Evolutionary conservation across 257 asterid species (phyloP).

Genomic region (Henckelia pumila): DNA sequence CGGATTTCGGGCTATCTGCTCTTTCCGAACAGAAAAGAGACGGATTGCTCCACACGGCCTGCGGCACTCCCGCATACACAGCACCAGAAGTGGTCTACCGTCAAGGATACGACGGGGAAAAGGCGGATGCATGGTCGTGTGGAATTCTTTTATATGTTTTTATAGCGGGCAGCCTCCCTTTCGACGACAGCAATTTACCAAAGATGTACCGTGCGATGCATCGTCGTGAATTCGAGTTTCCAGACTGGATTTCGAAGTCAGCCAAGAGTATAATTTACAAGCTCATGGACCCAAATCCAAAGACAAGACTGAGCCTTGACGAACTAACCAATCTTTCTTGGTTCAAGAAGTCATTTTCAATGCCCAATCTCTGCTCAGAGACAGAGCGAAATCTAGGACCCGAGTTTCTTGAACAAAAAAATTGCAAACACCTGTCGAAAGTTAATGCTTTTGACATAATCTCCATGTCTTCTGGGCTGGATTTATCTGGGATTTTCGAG

Average conservation of each 20-base stretch:
- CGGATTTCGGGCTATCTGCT: slow-evolving; percentile 92
- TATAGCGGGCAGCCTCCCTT: slow-evolving; percentile 63
- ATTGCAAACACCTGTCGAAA: slow-evolving; percentile 25
- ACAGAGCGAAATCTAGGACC: slow-evolving; percentile 19
- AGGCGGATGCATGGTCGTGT: slow-evolving; percentile 97
- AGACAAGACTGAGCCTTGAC: slow-evolving; percentile 54
- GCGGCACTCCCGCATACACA: slow-evolving; percentile 91
- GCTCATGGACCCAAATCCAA: slow-evolving; percentile 76
- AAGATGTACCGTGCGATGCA: slow-evolving; percentile 74
- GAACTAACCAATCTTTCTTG: slow-evolving; percentile 52
- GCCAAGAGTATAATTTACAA: slow-evolving; percentile 48
- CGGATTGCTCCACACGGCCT: slow-evolving; percentile 67
- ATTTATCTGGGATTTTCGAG: slow-evolving; percentile 68
- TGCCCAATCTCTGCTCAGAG: slow-evolving; percentile 22
- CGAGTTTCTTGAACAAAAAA: slow-evolving; percentile 31
- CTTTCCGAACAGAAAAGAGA: slow-evolving; percentile 61
- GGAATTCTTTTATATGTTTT: slow-evolving; percentile 68
- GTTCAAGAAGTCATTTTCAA: slow-evolving; percentile 61
- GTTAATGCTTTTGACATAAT: slow-evolving; percentile 83
- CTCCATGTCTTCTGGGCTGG: slow-evolving; percentile 70
- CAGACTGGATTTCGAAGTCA: slow-evolving; percentile 63
- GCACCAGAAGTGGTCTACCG: slow-evolving; percentile 84
- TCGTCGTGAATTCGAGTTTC: slow-evolving; percentile 51
- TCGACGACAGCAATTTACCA: slow-evolving; percentile 62
- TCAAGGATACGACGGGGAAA: slow-evolving; percentile 72